Evolutionary conservation across 805 yeast species (phyloP).

Genomic region (Lipomyces sp.): DNA sequence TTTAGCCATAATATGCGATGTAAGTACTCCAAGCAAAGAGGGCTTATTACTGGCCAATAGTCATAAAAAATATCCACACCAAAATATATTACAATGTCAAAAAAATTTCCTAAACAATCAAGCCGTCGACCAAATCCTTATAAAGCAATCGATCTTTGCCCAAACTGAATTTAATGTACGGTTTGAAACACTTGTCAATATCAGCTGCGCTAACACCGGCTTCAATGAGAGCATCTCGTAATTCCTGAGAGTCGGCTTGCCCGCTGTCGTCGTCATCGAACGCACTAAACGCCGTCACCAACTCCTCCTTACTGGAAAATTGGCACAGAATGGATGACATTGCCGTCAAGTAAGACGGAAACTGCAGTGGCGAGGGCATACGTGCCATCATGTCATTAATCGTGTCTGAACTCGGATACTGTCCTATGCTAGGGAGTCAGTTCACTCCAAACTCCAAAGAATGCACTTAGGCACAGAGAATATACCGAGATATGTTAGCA

Average conservation of each 20-base stretch:
- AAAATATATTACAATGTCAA: background rate
- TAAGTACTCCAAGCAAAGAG: background rate
- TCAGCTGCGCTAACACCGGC: slow-evolving; percentile 50
- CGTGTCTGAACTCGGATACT: slow-evolving; percentile 50
- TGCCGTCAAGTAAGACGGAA: slow-evolving; percentile 67
- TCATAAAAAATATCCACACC: background rate
- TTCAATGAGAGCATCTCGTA: slow-evolving; percentile 58
- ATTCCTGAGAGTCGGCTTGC: slow-evolving; percentile 54
- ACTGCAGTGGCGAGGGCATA: slow-evolving; percentile 54
- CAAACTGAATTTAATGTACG: slow-evolving; percentile 63
- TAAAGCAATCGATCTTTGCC: slow-evolving; percentile 64
- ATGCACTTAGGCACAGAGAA: no score
- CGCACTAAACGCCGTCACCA: slow-evolving; percentile 63
- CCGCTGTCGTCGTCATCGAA: slow-evolving; percentile 52
- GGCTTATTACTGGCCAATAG: background rate
- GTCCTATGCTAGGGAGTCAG: slow-evolving; percentile 39
- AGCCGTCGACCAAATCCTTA: slow-evolving; percentile 63
- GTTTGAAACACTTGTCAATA: slow-evolving; percentile 57
- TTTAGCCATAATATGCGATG: background rate
- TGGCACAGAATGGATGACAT: slow-evolving; percentile 62
- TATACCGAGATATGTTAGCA: slow-evolving; percentile 58
- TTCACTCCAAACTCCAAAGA: background rate
- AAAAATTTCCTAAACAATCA: slow-evolving; percentile 39
- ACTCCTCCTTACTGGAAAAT: slow-evolving; percentile 57
- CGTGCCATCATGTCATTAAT: slow-evolving; percentile 56